Percentiles rank a stretch among this genome's conserved stretches.
These are phyloP conservation scores for Cystoisospora suis DNA, from an alignment of 169 alveolate species.

Conservation along the genomic window DNA sequence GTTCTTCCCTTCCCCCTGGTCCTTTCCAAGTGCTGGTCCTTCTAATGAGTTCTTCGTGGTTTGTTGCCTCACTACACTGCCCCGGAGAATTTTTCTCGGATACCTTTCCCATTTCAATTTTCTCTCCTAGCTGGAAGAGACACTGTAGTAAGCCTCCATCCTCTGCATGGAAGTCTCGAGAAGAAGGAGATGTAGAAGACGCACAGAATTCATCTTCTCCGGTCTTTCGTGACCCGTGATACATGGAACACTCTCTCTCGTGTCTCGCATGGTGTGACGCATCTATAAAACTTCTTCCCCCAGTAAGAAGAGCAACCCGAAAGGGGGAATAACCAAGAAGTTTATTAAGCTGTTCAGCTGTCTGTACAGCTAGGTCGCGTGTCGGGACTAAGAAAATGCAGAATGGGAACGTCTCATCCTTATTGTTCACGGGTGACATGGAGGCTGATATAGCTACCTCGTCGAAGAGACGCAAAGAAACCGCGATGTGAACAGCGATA, in stretches of 20 bases:
- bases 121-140: too few species aligned
- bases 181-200: too few species aligned
- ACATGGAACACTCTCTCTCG: too few species aligned
- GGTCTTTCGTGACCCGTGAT: too few species aligned
- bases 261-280: background rate
- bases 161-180: too few species aligned
- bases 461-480: background rate
- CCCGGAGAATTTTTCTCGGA: too few species aligned
- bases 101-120: too few species aligned
- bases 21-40: constrained; percentile 16
- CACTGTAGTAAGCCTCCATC: too few species aligned
- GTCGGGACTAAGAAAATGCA: constrained; percentile 38
- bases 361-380: constrained; percentile 49
- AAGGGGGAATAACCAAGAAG: constrained; percentile 39
- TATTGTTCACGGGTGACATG: background rate
- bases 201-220: too few species aligned
- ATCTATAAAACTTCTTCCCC: constrained; percentile 4
- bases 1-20: background rate
- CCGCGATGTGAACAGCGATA: constrained; percentile 1
- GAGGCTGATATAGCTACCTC: background rate
- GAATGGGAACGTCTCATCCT: background rate
- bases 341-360: constrained; percentile 37
- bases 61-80: background rate
- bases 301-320: constrained; percentile 50
- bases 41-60: background rate